phyloP scores from a whole-genome alignment of 768 basidiomycete species.

The Mycena rebaudengoi region DNA sequence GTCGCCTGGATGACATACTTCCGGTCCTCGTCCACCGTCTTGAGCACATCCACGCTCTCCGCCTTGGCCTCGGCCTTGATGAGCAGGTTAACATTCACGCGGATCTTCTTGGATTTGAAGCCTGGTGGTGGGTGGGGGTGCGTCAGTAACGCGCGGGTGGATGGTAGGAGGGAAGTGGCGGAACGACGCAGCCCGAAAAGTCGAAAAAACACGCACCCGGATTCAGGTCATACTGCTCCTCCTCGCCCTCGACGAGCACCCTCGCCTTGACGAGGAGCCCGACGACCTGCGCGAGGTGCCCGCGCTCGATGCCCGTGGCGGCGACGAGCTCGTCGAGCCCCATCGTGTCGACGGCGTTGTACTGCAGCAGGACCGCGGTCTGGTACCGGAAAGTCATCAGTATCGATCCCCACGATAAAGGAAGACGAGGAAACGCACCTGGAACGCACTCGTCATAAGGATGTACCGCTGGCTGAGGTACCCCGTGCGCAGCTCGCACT shows the following conservation, averaged over 20 bases:
- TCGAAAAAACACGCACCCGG: slow-evolving; percentile 58
- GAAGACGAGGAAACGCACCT: no score
- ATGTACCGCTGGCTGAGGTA: slow-evolving; percentile 96
- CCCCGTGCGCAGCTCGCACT: slow-evolving; percentile 94
- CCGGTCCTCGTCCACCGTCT: slow-evolving; percentile 96
- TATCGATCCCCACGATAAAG: no score
- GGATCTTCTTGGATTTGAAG: slow-evolving; percentile 94
- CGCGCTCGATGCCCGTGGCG: slow-evolving; percentile 23
- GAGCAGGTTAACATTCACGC: slow-evolving; percentile 89
- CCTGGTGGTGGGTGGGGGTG: slow-evolving; percentile 46
- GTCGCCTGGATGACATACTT: slow-evolving; percentile 97
- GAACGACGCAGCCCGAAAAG: no score
- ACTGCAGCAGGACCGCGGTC: slow-evolving; percentile 91
- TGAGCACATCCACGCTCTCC: slow-evolving; percentile 88
- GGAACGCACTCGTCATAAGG: no score
- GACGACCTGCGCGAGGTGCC: slow-evolving; percentile 24
- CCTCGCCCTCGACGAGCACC: slow-evolving; percentile 88
- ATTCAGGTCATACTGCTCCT: slow-evolving; percentile 92
- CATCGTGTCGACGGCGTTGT: slow-evolving; percentile 90
- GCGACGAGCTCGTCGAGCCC: slow-evolving; percentile 21
- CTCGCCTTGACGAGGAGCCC: slow-evolving; percentile 85
- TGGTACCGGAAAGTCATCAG: slow-evolving; percentile 95
- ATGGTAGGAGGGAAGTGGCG: not conserved
- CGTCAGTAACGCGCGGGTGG: not conserved
- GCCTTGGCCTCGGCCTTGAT: slow-evolving; percentile 96